These are phyloP conservation scores for Galeopsis tetrahit DNA, from an alignment of 257 asterid genomes.

Conservation along the genomic window DNA sequence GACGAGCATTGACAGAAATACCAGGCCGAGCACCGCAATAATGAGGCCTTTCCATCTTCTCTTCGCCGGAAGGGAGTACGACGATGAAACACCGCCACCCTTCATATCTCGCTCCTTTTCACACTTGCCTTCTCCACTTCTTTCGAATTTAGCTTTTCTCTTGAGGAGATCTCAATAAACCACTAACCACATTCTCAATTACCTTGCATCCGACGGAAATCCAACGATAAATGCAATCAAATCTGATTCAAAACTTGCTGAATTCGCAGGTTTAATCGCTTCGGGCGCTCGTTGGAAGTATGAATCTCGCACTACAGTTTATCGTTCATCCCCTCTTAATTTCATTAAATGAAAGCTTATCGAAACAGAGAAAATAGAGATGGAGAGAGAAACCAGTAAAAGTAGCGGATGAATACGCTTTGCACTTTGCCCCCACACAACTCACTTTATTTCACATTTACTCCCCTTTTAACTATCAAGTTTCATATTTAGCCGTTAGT, in stretches of 20 bases:
- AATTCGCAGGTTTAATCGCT: constrained; percentile 13
- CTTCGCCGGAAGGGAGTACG: constrained; percentile 64
- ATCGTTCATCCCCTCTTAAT: constrained; percentile 14
- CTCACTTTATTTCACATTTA: neutral
- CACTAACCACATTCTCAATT: constrained; percentile 36
- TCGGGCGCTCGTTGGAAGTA: constrained; percentile 20
- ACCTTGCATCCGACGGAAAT: constrained; percentile 36
- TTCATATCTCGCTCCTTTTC: constrained; percentile 28
- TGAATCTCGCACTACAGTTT: constrained; percentile 21
- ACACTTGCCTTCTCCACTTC: constrained; percentile 33
- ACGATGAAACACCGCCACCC: constrained; percentile 53
- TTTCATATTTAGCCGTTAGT: neutral
- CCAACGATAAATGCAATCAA: constrained; percentile 27
- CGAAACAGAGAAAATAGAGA: constrained; percentile 13
- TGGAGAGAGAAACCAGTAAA: constrained; percentile 36
- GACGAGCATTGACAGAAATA: constrained; percentile 90
- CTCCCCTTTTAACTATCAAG: constrained; percentile 19
- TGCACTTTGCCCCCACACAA: constrained; percentile 23
- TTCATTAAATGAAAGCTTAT: constrained; percentile 23
- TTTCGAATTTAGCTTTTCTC: constrained; percentile 14
- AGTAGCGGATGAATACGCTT: constrained; percentile 27
- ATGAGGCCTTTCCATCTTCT: constrained; percentile 85
- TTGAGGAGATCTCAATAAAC: constrained; percentile 36
- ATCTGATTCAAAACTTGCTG: constrained; percentile 23
- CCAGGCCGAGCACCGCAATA: constrained; percentile 79